A percentile compares a stretch with the other conserved stretches of the same genome.
Conservation (phyloP, 1,284 basidiomycete genomes). For the Ceratobasidium sp. region DNA sequence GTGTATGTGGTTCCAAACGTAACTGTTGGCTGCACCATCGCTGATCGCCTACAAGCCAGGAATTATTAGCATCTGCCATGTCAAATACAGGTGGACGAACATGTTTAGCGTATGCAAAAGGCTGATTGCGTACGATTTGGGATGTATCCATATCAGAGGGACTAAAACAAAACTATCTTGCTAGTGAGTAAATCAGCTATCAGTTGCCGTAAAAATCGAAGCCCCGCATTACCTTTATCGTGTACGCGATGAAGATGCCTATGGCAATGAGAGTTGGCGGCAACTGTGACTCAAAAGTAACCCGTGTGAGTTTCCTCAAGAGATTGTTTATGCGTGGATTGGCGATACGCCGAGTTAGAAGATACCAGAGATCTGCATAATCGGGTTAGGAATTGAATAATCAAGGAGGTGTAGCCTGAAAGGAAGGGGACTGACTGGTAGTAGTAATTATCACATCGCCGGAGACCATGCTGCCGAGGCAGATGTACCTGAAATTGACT, state of each 20-base stretch:
- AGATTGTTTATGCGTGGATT: slow-evolving; percentile 9
- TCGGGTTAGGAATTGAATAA: not conserved
- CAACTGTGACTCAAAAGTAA: slow-evolving; percentile 34
- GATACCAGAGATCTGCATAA: not conserved
- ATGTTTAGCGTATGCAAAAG: slow-evolving; percentile 31
- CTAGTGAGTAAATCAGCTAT: not conserved
- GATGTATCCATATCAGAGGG: slow-evolving; percentile 27
- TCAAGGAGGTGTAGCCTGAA: no score
- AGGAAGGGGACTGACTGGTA: not conserved
- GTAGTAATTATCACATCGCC: not conserved
- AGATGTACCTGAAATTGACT: slow-evolving; percentile 5
- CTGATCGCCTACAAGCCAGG: not conserved
- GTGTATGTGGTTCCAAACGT: not conserved
- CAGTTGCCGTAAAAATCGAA: no score
- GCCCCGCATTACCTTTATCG: not conserved
- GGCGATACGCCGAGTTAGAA: not conserved
- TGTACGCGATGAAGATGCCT: slow-evolving; percentile 20
- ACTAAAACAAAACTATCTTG: slow-evolving; percentile 24
- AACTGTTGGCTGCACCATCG: not conserved
- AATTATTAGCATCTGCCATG: not conserved
- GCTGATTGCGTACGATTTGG: slow-evolving; percentile 38
- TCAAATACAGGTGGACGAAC: not conserved
- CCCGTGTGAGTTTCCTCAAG: slow-evolving; percentile 5
- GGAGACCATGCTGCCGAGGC: slow-evolving; percentile 1
- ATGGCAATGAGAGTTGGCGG: slow-evolving; percentile 32